A percentile compares a stretch with the other conserved stretches of the same genome.
Evolutionary conservation across 352 stramenopile species (phyloP).

Genomic region (Globisporangium parvum): DNA sequence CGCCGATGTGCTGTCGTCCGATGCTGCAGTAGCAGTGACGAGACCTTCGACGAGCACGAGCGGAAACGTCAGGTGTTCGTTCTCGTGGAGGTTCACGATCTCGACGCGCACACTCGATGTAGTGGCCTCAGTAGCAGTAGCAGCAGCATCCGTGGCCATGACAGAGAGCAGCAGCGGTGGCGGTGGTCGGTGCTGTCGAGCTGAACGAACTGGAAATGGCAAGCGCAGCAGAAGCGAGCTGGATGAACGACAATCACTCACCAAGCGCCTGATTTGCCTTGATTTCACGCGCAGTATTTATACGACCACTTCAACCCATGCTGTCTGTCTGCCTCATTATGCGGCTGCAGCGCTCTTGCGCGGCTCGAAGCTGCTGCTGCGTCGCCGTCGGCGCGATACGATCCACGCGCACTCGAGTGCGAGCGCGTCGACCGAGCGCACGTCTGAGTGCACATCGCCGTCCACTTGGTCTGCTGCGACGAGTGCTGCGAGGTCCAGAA

Average conservation of each 20-base stretch:
- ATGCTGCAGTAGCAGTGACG: conserved; percentile 7
- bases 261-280: no score
- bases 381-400: conserved; percentile 7
- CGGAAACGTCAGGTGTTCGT: conserved; percentile 54
- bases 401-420: conserved; percentile 19
- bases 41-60: conserved; percentile 46
- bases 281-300: neutral
- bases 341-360: conserved; percentile 8
- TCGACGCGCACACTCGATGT: conserved; percentile 24
- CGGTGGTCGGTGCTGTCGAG: no score
- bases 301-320: neutral
- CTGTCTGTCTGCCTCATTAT: no score
- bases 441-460: conserved; percentile 7
- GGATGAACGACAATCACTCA: neutral
- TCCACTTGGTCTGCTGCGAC: neutral
- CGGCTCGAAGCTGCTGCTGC: conserved; percentile 11
- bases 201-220: neutral
- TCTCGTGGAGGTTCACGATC: conserved; percentile 80
- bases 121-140: no score
- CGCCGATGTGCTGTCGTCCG: conserved; percentile 25
- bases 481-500: conserved; percentile 7
- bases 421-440: conserved; percentile 11
- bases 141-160: no score
- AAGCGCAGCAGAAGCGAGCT: neutral
- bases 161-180: neutral